These are phyloP conservation scores for Canna indica DNA, from an alignment of 176 grass and related monocot genomes.

Conservation along the genomic window DNA sequence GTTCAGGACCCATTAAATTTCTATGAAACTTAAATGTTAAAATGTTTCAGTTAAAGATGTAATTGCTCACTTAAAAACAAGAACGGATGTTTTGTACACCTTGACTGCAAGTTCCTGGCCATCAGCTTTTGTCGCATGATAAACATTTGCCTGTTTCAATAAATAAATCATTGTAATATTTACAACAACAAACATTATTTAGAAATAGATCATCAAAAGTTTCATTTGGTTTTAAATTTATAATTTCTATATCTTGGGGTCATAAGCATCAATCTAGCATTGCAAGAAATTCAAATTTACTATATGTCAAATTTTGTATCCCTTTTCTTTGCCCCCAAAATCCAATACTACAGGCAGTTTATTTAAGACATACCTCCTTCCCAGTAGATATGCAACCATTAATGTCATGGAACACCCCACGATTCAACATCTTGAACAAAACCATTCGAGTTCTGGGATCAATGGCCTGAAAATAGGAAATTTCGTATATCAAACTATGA, in stretches of 20 bases:
- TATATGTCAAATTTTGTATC: background rate
- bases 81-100: slow-evolving; percentile 98
- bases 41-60: background rate
- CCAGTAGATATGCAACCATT: slow-evolving; percentile 99
- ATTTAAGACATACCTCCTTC: slow-evolving; percentile 56
- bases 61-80: slow-evolving; percentile 88
- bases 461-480: slow-evolving; percentile 55
- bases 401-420: slow-evolving; percentile 72
- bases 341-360: background rate
- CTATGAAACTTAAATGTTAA: background rate
- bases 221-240: background rate
- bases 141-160: slow-evolving; percentile 79
- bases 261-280: background rate
- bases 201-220: background rate
- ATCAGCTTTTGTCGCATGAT: slow-evolving; percentile 86
- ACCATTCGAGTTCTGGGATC: slow-evolving; percentile 93
- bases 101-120: slow-evolving; percentile 85
- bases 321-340: background rate
- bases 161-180: background rate
- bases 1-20: no score
- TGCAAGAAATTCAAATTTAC: background rate
- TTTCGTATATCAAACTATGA: background rate
- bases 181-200: background rate
- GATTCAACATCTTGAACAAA: slow-evolving; percentile 95
- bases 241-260: background rate